These are phyloP conservation scores for Sugiyamaella novakii DNA, from an alignment of 1,139 yeast genomes.

Conservation along the genomic window DNA sequence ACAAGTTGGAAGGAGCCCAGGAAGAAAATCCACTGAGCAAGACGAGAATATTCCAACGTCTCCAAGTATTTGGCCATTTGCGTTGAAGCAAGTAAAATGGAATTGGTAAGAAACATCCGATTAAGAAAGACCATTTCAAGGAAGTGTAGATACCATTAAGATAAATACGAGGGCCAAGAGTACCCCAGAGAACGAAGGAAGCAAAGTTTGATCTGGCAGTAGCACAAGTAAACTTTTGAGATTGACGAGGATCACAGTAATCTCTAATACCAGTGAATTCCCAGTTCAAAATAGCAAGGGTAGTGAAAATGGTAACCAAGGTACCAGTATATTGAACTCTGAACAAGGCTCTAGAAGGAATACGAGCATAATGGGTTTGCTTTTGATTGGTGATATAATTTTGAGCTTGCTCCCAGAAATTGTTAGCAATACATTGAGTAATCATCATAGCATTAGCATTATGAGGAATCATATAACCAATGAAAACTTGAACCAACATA, in stretches of 20 bases:
- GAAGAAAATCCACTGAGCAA: slow-evolving; percentile 34
- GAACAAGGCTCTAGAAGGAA: slow-evolving; percentile 63
- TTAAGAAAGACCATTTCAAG: slow-evolving; percentile 43
- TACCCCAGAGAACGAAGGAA: slow-evolving; percentile 49
- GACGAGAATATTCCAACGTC: slow-evolving; percentile 21
- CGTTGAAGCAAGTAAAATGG: slow-evolving; percentile 45
- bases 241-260: slow-evolving; percentile 50
- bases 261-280: slow-evolving; percentile 40
- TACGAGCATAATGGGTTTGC: slow-evolving; percentile 56
- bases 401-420: slow-evolving; percentile 60
- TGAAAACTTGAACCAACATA: slow-evolving; percentile 50
- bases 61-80: slow-evolving; percentile 44
- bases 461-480: slow-evolving; percentile 65
- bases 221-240: slow-evolving; percentile 38
- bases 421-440: slow-evolving; percentile 59
- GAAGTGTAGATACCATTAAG: slow-evolving; percentile 48
- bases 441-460: slow-evolving; percentile 62
- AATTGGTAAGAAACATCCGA: slow-evolving; percentile 48
- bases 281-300: slow-evolving; percentile 56
- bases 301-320: slow-evolving; percentile 45
- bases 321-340: slow-evolving; percentile 56
- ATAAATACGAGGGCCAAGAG: slow-evolving; percentile 59
- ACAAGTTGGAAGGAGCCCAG: slow-evolving; percentile 55
- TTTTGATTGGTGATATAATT: slow-evolving; percentile 55
- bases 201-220: slow-evolving; percentile 50